Conservation (phyloP, 2,329 filamentous ascomycete genomes). For the Incumbomyces delicatus region DNA sequence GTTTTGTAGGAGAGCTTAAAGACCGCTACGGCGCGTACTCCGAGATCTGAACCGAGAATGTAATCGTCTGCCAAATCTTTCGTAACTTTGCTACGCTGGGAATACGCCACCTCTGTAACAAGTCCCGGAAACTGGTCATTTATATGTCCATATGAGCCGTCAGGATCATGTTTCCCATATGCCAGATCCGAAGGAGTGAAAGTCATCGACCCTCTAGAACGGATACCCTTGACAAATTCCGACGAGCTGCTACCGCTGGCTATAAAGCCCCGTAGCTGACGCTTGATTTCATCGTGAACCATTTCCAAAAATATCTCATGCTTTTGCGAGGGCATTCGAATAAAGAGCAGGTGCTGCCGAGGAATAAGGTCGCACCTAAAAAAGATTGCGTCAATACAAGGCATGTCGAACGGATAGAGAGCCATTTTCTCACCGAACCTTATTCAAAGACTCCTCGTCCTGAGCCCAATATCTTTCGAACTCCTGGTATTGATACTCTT, state of each 20-base stretch:
- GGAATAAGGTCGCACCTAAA: background rate
- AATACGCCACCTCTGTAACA: slow-evolving; percentile 26
- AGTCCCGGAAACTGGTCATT: slow-evolving; percentile 18
- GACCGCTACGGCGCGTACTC: background rate
- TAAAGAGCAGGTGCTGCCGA: background rate
- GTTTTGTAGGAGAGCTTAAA: background rate
- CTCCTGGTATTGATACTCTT: no score
- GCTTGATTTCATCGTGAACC: background rate
- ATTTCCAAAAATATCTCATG: background rate
- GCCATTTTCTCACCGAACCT: no score
- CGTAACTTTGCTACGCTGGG: slow-evolving; percentile 24
- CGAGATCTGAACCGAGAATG: background rate
- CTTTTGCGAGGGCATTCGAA: background rate
- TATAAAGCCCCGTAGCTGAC: background rate
- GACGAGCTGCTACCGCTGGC: background rate
- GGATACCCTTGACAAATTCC: background rate
- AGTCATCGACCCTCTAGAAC: background rate
- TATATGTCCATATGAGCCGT: slow-evolving; percentile 17
- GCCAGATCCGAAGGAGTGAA: background rate
- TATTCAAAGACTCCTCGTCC: no score
- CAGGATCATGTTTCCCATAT: background rate
- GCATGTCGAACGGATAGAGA: no score
- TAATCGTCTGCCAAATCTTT: slow-evolving; percentile 2
- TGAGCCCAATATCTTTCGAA: no score
- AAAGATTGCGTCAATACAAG: no score